Evolutionary conservation across 139 green algal genomes (phyloP), one percentile per base, ranked within the genome.

Genomic region (Spirogloea muscicola): DNA sequence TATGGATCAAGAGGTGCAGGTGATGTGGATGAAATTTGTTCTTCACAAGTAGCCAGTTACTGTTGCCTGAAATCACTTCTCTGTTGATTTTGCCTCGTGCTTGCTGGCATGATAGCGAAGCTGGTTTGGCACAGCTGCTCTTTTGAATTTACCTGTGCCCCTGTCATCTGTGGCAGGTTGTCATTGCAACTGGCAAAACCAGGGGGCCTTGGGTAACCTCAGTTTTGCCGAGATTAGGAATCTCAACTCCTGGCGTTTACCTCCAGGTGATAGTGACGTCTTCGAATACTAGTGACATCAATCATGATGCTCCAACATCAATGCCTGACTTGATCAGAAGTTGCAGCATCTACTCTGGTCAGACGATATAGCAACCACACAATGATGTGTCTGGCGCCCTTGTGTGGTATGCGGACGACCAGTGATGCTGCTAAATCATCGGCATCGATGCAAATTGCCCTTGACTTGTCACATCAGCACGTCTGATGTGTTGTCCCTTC

Each of bases 121-220:
- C n/a, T n/a, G n/a, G n/a, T n/a, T 16, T 27, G 44, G 13, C 44
- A 52, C 13, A 52, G 44, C 13, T 27, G 16, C 44, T 52, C 13
- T 27, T 52, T 16, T 52, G 44, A 13, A 52, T 27, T 13, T 62
- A 62, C 52, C 13, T 38, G 33, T n/a, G 55, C 51, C 16, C 36
- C 7, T 40, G 38, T 27, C 40, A 3, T 2, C 3, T 68, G 68
- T 40, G 21, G 27, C 84, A 91, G 86, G 43, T 92, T 1, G 62
- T 92, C 2, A 68, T 94, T 3, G 90, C 90, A 0, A 95, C 90
- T 2, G 90, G 90, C 49, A 95, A 94, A 65, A 87, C 90, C 1
- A 49, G 86, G 6, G 87, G 89, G 0, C 86, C 88, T 1, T 94
- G 90, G 90, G 25, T 57, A 31, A 18, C 36, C 34, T 25, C 36